These are phyloP conservation scores for Aspergillus melleus DNA, from an alignment of 2,329 filamentous ascomycete species.

Conservation along the genomic window DNA sequence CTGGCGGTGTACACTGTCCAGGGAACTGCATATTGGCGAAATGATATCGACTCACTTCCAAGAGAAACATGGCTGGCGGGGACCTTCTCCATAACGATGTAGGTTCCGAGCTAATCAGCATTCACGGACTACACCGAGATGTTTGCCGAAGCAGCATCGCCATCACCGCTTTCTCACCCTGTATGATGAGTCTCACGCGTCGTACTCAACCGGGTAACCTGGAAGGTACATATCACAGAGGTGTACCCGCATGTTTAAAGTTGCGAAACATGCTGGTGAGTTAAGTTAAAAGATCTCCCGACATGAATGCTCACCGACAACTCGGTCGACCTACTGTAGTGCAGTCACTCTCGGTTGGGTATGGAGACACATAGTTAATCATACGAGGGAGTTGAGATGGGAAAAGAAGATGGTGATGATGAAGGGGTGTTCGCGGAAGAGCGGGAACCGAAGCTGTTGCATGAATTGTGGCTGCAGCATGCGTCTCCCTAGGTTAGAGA, in stretches of 20 bases:
- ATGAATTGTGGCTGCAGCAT: conserved; percentile 3
- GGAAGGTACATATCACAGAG: conserved; percentile 7
- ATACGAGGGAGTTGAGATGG: neutral
- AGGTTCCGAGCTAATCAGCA: neutral
- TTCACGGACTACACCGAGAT: conserved; percentile 2
- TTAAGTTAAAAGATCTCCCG: neutral
- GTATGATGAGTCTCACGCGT: conserved; percentile 6
- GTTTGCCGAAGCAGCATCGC: neutral
- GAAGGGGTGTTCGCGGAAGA: neutral
- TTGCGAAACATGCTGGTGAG: neutral
- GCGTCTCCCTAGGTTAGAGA: neutral
- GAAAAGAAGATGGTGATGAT: neutral
- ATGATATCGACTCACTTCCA: neutral
- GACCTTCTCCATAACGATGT: neutral
- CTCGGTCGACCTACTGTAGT: neutral
- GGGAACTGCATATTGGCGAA: neutral
- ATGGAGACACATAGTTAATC: neutral
- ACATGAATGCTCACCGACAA: conserved; percentile 6
- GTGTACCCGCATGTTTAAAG: neutral
- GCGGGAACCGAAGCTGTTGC: neutral
- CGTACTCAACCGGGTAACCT: neutral
- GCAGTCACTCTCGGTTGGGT: neutral
- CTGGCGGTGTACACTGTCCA: neutral
- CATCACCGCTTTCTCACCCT: conserved; percentile 6
- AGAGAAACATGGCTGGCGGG: neutral